A percentile compares a stretch with the other conserved stretches of the same genome.
These are phyloP conservation scores for Talaromyces sp. DNA, from an alignment of 2,329 filamentous ascomycete species.

Conservation along the genomic window DNA sequence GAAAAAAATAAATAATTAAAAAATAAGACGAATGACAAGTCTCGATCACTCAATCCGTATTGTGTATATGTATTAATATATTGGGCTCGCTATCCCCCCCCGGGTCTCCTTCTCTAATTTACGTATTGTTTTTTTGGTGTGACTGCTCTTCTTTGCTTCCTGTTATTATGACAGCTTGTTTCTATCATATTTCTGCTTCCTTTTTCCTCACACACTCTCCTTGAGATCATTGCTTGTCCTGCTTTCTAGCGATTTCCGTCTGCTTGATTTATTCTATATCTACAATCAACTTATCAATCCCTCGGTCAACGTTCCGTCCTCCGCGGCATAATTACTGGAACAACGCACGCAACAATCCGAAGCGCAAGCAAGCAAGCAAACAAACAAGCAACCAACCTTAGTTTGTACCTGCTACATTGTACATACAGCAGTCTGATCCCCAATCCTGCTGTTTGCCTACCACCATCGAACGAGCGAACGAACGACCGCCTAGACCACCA, in stretches of 20 bases:
- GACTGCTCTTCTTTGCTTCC: constrained; percentile 15
- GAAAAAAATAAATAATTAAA: not conserved
- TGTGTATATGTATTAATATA: constrained; percentile 11
- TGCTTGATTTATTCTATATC: not conserved
- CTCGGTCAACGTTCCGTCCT: constrained; percentile 5
- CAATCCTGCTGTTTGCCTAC: constrained; percentile 11
- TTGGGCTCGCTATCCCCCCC: not conserved
- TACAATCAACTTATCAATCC: not conserved
- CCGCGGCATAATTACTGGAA: constrained; percentile 4
- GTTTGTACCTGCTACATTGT: constrained; percentile 1
- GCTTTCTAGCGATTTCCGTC: not conserved
- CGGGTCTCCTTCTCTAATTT: constrained; percentile 1
- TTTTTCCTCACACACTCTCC: not conserved
- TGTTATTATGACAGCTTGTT: constrained; percentile 2
- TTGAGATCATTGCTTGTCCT: constrained; percentile 1
- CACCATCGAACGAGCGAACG: not conserved
- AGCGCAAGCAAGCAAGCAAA: constrained; percentile 1
- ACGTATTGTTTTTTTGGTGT: constrained; percentile 14
- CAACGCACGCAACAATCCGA: constrained; percentile 5
- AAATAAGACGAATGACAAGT: constrained; percentile 12
- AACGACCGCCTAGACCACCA: constrained; percentile 4
- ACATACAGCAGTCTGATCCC: constrained; percentile 11
- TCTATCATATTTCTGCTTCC: not conserved
- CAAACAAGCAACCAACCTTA: constrained; percentile 6
- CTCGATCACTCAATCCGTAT: not conserved